Evolutionary conservation across 805 yeast species (phyloP).

Genomic region (Candida oleophila): DNA sequence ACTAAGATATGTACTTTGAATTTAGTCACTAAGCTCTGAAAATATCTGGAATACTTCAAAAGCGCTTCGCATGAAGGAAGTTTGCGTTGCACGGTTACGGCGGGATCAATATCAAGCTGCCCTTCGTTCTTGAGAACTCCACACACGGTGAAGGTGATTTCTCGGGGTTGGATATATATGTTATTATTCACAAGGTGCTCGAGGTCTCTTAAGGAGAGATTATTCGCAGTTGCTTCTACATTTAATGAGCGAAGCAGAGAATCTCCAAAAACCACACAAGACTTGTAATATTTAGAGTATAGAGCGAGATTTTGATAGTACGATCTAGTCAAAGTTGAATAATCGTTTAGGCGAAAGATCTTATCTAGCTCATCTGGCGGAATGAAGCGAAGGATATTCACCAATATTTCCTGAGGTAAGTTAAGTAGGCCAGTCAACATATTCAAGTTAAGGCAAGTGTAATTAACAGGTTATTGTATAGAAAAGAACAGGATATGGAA

Average conservation of each 20-base stretch:
- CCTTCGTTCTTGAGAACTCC: neutral
- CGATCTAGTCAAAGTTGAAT: slow-evolving; percentile 9
- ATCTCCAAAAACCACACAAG: neutral
- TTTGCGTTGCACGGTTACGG: neutral
- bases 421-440: neutral
- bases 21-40: slow-evolving; percentile 13
- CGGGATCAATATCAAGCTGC: neutral
- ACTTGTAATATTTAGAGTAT: slow-evolving; percentile 11
- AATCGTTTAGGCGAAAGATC: slow-evolving; percentile 14
- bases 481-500: neutral
- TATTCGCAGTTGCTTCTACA: too few species aligned
- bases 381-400: slow-evolving; percentile 12
- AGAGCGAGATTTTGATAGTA: slow-evolving; percentile 9
- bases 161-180: slow-evolving; percentile 19
- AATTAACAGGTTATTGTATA: too few species aligned
- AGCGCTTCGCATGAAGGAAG: neutral
- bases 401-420: slow-evolving; percentile 18
- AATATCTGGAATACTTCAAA: slow-evolving; percentile 7
- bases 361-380: slow-evolving; percentile 12
- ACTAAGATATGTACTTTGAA: slow-evolving; percentile 8
- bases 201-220: slow-evolving; percentile 12
- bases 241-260: neutral
- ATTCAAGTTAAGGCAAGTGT: neutral
- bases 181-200: slow-evolving; percentile 15
- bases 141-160: slow-evolving; percentile 9